Base-by-base conservation (phyloP, 139 green algal species). In the Chlamydomonas schloesseri region DNA sequence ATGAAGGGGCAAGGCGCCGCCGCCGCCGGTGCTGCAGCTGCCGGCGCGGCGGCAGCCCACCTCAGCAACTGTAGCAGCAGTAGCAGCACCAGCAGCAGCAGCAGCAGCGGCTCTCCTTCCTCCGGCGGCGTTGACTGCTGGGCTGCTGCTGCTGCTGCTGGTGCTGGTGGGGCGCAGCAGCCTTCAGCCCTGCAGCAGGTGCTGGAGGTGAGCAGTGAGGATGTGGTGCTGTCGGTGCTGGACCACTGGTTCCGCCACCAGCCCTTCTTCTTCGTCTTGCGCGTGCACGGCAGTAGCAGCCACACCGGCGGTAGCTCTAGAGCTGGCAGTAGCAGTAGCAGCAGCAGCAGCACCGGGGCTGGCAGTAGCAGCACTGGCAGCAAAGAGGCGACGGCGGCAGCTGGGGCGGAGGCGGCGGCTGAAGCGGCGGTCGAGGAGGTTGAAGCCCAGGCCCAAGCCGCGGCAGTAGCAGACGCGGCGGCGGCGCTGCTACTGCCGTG, bases 181-280 rank as follows among this genome's bases (percentile, higher is more conserved):
- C 70, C 36, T 64, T 28, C 71, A 1, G 9, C 28, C n/a, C n/a
- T n/a, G n/a, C n/a, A n/a, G 42, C 42, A 50, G 42, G 6, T 13
- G 42, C 13, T n/a, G 3, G 65, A 77, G 79, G 79, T 85, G 26
- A 70, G n/a, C 47, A 70, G 46, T 9, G 79, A 85, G 67, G 69
- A 85, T 21, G 79, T 76, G 42, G 20, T 85, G 58, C 67, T 85
- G 31, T 10, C 47, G 47, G 46, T 77, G 79, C 67, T 85, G 65
- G 68, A 67, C 26, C 47, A 31, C 67, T 85, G 79, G 79, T 67
- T 85, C 47, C 28, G 46, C 65, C 67, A 46, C 68, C 47, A 37
- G 18, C 26, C 50, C 73, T 4, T 34, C 68, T 5, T 15, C 33
- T 2, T 34, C 68, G 24, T 15, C 33, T 2, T 24, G n/a, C 65